These are phyloP conservation scores for Wickerhamomyces queroliae DNA, from an alignment of 805 yeast species.

Conservation along the genomic window DNA sequence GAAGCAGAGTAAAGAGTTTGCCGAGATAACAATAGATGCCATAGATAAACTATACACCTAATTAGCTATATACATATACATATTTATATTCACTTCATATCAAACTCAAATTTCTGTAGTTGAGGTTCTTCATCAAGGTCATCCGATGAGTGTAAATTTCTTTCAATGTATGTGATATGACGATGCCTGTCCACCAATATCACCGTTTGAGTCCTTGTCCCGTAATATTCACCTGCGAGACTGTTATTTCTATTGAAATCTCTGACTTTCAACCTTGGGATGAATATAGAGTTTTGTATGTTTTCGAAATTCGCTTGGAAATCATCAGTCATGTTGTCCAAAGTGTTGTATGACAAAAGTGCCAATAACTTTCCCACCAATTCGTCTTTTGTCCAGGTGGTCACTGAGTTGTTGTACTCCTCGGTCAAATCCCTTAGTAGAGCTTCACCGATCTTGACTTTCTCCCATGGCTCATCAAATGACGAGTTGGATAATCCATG, in stretches of 20 bases:
- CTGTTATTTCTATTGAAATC: constrained; percentile 26
- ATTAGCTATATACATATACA: not conserved
- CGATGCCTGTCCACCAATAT: constrained; percentile 50
- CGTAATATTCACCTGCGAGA: constrained; percentile 58
- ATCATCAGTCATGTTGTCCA: constrained; percentile 23
- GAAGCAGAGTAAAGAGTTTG: constrained; percentile 41
- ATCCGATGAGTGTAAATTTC: constrained; percentile 49
- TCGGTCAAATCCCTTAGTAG: constrained; percentile 30
- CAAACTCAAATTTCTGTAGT: constrained; percentile 19
- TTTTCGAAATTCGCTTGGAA: constrained; percentile 30
- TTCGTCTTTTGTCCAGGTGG: constrained; percentile 27
- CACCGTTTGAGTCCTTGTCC: constrained; percentile 85
- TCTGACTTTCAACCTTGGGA: constrained; percentile 54
- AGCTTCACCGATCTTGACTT: constrained; percentile 51
- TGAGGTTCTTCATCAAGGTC: constrained; percentile 21
- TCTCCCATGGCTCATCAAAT: constrained; percentile 70
- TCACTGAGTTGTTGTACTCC: constrained; percentile 15
- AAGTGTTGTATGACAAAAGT: constrained; percentile 44
- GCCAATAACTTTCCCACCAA: constrained; percentile 48
- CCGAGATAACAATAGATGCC: constrained; percentile 31
- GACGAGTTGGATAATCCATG: constrained; percentile 67
- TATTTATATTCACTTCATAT: constrained; percentile 6
- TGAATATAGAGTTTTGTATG: constrained; percentile 56
- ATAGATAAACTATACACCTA: not conserved
- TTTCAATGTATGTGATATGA: constrained; percentile 54